These are phyloP conservation scores for Phytophthora multivora DNA, from an alignment of 352 stramenopile species.

Conservation along the genomic window DNA sequence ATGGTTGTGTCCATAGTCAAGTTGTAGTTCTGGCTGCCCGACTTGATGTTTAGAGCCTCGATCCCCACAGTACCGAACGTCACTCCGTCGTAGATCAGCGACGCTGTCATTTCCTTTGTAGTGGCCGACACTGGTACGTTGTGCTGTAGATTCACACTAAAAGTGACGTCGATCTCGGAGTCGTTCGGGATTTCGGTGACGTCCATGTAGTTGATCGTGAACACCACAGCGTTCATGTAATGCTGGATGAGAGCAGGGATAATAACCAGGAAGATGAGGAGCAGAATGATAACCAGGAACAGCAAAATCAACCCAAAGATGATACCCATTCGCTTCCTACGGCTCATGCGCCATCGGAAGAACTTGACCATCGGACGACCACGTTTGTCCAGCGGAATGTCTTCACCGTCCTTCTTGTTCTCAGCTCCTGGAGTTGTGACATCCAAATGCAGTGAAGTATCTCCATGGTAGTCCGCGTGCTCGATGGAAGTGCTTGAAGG, in stretches of 20 bases:
- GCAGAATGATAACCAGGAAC: slow-evolving; percentile 42
- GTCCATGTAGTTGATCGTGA: slow-evolving; percentile 72
- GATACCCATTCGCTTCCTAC: slow-evolving; percentile 42
- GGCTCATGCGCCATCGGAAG: slow-evolving; percentile 51
- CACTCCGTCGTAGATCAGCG: slow-evolving; percentile 43
- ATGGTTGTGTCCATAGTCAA: slow-evolving; percentile 45
- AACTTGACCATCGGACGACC: slow-evolving; percentile 43
- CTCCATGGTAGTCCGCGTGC: slow-evolving; percentile 25
- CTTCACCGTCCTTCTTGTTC: slow-evolving; percentile 22
- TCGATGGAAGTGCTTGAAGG: slow-evolving; percentile 20
- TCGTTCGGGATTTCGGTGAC: slow-evolving; percentile 47
- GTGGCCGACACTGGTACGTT: slow-evolving; percentile 40
- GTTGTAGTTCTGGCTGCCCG: slow-evolving; percentile 53
- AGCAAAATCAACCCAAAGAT: slow-evolving; percentile 43
- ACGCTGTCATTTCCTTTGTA: slow-evolving; percentile 47
- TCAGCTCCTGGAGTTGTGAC: slow-evolving; percentile 19
- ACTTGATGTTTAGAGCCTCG: slow-evolving; percentile 50
- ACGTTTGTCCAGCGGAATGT: slow-evolving; percentile 20
- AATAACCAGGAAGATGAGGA: slow-evolving; percentile 64
- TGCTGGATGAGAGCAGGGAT: slow-evolving; percentile 58
- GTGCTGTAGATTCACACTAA: slow-evolving; percentile 59
- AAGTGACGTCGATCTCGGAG: slow-evolving; percentile 45
- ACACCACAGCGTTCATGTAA: slow-evolving; percentile 52
- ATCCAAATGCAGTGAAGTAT: slow-evolving; percentile 18
- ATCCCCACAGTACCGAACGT: slow-evolving; percentile 49